phyloP scores from a whole-genome alignment of 176 grass and related monocot species.

The Eleusine indica region DNA sequence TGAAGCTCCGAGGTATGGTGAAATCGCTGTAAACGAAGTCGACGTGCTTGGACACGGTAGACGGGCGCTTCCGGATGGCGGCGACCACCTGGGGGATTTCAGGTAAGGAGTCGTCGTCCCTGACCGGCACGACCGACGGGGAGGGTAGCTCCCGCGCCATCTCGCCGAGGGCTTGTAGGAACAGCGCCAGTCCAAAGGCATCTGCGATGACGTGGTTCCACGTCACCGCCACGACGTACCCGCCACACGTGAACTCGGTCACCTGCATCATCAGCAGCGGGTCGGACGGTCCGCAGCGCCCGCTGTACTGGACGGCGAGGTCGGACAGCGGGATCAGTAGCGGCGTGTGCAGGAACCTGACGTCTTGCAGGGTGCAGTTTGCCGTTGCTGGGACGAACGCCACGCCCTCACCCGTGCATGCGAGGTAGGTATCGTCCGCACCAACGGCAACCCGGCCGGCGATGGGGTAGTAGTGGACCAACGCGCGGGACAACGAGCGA shows the following conservation, averaged over 20 bases:
- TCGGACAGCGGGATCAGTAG: neutral
- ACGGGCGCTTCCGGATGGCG: neutral
- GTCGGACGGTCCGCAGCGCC: neutral
- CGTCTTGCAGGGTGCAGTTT: too few species aligned
- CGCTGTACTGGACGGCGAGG: neutral
- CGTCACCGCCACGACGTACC: constrained; percentile 24
- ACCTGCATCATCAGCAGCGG: constrained; percentile 33
- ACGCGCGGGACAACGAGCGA: too few species aligned
- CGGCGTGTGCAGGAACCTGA: too few species aligned
- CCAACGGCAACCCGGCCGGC: too few species aligned
- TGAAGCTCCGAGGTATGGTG: constrained; percentile 25
- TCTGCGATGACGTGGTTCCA: constrained; percentile 39
- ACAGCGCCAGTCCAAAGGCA: constrained; percentile 30
- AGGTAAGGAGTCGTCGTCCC: constrained; percentile 22
- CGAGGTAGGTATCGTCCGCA: too few species aligned
- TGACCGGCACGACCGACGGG: constrained; percentile 14
- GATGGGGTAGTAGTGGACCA: too few species aligned
- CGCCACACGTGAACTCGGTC: constrained; percentile 46
- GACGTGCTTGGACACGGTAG: neutral
- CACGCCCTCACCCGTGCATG: too few species aligned
- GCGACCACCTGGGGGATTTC: neutral
- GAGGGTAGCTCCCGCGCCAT: constrained; percentile 5
- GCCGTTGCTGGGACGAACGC: too few species aligned
- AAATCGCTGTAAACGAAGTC: constrained; percentile 1
- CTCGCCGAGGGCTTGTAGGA: constrained; percentile 39